Percentiles rank a stretch among this genome's conserved stretches.
These are phyloP conservation scores for Trifolium pratense DNA, from an alignment of 306 rosid species.

Conservation along the genomic window DNA sequence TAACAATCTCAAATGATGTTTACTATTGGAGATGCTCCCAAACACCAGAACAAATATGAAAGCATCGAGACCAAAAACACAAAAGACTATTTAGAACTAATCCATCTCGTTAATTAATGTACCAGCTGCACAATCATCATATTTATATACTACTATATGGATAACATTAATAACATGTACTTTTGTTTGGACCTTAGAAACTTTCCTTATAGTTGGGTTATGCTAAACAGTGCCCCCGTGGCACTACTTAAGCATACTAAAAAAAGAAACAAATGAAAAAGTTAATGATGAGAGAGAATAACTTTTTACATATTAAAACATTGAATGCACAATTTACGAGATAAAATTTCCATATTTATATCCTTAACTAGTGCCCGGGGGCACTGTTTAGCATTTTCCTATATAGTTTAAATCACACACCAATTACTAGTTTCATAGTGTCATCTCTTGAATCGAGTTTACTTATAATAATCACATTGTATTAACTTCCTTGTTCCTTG, in stretches of 20 bases:
- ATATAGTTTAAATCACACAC: constrained; percentile 40
- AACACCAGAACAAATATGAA: neutral
- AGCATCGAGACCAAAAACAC: neutral
- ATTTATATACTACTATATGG: constrained; percentile 16
- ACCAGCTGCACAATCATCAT: constrained; percentile 31
- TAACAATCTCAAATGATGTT: neutral
- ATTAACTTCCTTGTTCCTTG: constrained; percentile 37
- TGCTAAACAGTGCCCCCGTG: no score
- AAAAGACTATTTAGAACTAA: constrained; percentile 27
- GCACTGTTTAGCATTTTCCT: no score
- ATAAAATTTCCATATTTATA: no score
- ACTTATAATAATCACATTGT: constrained; percentile 36
- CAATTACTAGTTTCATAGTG: constrained; percentile 36
- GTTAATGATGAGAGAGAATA: no score
- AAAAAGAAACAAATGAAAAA: no score
- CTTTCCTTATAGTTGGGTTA: no score
- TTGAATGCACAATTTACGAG: no score
- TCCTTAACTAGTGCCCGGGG: no score
- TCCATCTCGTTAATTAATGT: constrained; percentile 31
- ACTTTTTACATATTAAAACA: no score
- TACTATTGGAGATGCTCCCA: neutral
- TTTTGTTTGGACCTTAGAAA: constrained; percentile 41
- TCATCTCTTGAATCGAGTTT: constrained; percentile 47
- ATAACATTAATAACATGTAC: constrained; percentile 30
- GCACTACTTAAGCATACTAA: no score